These are phyloP conservation scores for Brassica incana DNA, from an alignment of 345 rosid species.

Conservation along the genomic window DNA sequence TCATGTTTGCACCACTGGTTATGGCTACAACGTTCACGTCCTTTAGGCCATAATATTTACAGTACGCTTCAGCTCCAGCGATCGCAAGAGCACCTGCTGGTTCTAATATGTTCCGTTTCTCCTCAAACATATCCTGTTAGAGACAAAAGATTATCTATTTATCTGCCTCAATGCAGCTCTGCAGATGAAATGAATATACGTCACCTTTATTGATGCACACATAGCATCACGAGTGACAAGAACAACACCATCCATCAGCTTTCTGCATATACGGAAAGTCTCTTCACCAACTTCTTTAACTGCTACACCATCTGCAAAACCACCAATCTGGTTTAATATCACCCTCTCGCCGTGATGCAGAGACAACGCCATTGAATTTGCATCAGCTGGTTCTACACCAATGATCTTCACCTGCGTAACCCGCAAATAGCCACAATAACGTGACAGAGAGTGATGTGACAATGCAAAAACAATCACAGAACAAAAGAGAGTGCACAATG, in stretches of 20 bases:
- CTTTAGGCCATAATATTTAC: conserved; percentile 76
- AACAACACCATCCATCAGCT: conserved; percentile 88
- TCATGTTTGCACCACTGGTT: conserved; percentile 97
- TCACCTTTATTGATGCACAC: conserved; percentile 95
- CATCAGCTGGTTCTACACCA: conserved; percentile 94
- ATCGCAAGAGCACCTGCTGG: conserved; percentile 98
- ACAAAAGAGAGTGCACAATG: too few relatives aligned
- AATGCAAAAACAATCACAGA: background rate
- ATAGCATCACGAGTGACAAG: conserved; percentile 98
- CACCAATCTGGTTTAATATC: conserved; percentile 83
- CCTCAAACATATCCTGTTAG: conserved; percentile 92
- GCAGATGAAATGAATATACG: background rate
- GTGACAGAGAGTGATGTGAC: background rate
- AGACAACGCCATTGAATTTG: conserved; percentile 98
- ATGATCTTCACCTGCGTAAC: conserved; percentile 74
- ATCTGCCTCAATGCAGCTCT: background rate
- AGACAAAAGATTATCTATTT: conserved; percentile 18
- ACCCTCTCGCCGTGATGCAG: conserved; percentile 91
- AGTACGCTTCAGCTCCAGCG: conserved; percentile 98
- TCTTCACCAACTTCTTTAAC: conserved; percentile 96
- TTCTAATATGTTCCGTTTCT: conserved; percentile 89
- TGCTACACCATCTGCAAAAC: conserved; percentile 99
- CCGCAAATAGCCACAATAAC: conserved; percentile 16
- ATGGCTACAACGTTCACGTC: conserved; percentile 79
- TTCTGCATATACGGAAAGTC: conserved; percentile 78